Evolutionary conservation across 2,329 filamentous ascomycete species (phyloP), one percentile per base, ranked within the genome.

Genomic region (Cladosporium austrohemisphaericum): DNA sequence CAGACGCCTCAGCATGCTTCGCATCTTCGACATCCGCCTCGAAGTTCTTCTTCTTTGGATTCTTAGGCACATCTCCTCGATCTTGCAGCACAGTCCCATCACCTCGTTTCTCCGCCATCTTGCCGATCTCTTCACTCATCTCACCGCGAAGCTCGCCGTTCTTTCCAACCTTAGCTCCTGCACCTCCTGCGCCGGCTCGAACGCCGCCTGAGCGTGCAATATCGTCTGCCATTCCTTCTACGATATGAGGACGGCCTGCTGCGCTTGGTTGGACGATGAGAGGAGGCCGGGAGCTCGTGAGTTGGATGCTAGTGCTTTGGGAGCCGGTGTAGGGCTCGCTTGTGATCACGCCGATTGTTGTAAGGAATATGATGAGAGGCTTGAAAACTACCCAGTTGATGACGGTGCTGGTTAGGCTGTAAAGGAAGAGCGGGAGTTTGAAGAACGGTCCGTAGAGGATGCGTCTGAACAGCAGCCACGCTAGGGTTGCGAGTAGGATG

Each of bases 391-490:
- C 37, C 62, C 63, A 65, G 16, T 60, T 58, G 9, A 56, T 18
- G 1, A 59, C n/a, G 20, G 65, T 60, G n/a, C 43, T 16, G 8
- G 50, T 43, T 1, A 49, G 13, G 22, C 56, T 57, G 44, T 41
- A 59, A 28, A 65, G 46, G 50, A 63, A 65, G 0, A 61, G 43
- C 5, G 92, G 92, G 50, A 93, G 73, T 80, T 87, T 92, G 19
- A 96, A 69, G 18, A 97, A 74, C 1, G 93, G 93, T 0, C 93
- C 92, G 71, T 94, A 98, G 6, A 98, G 64, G 32, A 92, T 75
- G 36, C 93, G 76, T 22, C 93, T 76, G 63, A 94, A 96, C 5
- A 95, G 65, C 6, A 98, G 77, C 93, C 93, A 98, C 23, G 74
- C 76, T 2, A 50, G 29, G 1, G 90, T 96, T 5, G 72, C 79